Percentiles rank a stretch among this genome's conserved stretches.
These are phyloP conservation scores for Rhynchospora tenuis DNA, from an alignment of 176 grass and related monocot genomes.

Conservation along the genomic window DNA sequence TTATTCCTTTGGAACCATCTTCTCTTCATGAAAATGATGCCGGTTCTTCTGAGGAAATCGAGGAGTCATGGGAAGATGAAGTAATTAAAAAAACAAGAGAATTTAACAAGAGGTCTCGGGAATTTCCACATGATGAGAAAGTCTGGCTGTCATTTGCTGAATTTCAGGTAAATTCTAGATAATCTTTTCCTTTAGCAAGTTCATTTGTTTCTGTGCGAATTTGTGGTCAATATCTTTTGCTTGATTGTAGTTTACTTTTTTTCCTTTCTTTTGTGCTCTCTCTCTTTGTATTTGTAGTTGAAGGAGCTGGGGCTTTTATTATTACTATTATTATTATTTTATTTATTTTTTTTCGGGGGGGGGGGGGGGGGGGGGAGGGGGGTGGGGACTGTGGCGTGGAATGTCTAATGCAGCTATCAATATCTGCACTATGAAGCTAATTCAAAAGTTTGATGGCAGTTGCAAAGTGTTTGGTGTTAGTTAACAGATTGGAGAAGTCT, in stretches of 20 bases:
- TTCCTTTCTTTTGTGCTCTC: neutral
- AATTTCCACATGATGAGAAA: slow-evolving; percentile 78
- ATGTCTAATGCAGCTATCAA: neutral
- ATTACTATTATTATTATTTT: no score
- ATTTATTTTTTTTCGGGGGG: no score
- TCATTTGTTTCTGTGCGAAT: slow-evolving; percentile 10
- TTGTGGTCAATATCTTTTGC: neutral
- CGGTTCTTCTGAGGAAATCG: slow-evolving; percentile 35
- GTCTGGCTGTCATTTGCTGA: slow-evolving; percentile 80
- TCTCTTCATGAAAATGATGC: slow-evolving; percentile 33
- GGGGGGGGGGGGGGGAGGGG: no score
- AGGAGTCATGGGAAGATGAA: slow-evolving; percentile 99
- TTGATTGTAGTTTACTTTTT: neutral
- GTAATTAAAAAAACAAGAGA: slow-evolving; percentile 72
- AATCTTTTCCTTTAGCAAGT: neutral
- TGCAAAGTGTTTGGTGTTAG: neutral
- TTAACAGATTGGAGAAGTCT: neutral
- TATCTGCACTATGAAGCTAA: neutral
- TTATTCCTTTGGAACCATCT: slow-evolving; percentile 45
- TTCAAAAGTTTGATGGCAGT: neutral
- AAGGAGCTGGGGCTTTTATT: no score
- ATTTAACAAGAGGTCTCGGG: slow-evolving; percentile 87
- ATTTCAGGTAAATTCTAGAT: slow-evolving; percentile 68
- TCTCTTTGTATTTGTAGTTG: neutral
- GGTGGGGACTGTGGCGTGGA: neutral